Percentiles rank a stretch among this genome's conserved stretches.
These are phyloP conservation scores for Malassezia cuniculi DNA, from an alignment of 1,284 basidiomycete species.

Conservation along the genomic window DNA sequence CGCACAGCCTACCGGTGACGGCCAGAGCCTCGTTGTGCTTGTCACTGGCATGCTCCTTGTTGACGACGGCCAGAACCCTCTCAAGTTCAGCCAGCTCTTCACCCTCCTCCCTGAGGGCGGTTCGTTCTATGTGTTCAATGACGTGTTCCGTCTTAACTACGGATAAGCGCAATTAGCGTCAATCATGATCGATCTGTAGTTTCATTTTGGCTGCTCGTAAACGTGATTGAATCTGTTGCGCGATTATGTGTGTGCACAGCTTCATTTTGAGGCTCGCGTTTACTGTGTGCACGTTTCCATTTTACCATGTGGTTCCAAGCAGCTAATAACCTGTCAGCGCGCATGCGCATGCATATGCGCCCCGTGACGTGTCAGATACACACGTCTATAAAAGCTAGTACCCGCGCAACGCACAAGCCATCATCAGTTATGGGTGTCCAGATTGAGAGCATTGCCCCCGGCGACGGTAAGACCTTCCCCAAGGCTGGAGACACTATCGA, in stretches of 20 bases:
- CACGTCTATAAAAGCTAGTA: too few species aligned
- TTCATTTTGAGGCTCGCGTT: too few species aligned
- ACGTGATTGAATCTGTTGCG: too few species aligned
- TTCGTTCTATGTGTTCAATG: conserved; percentile 68
- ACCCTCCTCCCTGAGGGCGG: conserved; percentile 66
- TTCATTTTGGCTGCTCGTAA: too few species aligned
- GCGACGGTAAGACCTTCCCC: conserved; percentile 45
- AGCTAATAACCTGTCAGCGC: too few species aligned
- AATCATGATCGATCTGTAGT: too few species aligned
- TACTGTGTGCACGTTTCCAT: too few species aligned
- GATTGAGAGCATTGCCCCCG: conserved; percentile 38
- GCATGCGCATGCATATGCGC: too few species aligned
- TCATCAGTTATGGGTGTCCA: conserved; percentile 33
- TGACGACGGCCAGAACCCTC: conserved; percentile 21
- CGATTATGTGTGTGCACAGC: too few species aligned
- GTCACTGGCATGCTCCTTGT: conserved; percentile 68
- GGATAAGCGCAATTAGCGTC: conserved; percentile 20
- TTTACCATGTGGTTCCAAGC: too few species aligned
- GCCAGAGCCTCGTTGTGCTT: conserved; percentile 64
- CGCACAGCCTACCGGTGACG: conserved; percentile 66
- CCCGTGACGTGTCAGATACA: too few species aligned
- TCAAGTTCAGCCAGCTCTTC: conserved; percentile 51
- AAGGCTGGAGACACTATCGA: conserved; percentile 35
- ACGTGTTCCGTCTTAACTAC: conserved; percentile 41
- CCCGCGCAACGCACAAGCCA: conserved; percentile 19